Evolutionary conservation across 495 filamentous ascomycete genomes (phyloP), one percentile per base, ranked within the genome.

Genomic region (Aspergillus avenaceus): DNA sequence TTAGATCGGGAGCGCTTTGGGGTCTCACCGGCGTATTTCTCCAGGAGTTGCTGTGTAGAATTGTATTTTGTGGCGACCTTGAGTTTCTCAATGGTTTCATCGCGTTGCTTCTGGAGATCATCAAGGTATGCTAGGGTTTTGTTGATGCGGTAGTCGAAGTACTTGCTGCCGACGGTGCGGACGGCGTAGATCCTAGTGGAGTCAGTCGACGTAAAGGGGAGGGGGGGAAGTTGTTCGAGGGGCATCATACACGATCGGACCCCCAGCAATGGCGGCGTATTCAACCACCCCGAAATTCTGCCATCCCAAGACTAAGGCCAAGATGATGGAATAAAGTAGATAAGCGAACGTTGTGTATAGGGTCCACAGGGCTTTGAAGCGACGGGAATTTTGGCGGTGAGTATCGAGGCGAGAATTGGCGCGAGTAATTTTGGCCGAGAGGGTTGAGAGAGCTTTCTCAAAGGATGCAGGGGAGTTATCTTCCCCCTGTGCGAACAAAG

Each of bases 31-130:
- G 88, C 91, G 64, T 98, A 98, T 61, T 96, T 98, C 60, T 97
- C 87, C 2, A 98, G 80, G 43, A 98, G 69, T 59, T 96, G 83
- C 61, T 95, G 87, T 13, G 93, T 98, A 6, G 91, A 90, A 67
- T 96, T 86, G 71, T 95, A 98, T 62, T 88, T 95, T 27, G 93
- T 98, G 16, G 91, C 91, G 24, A 82, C 80, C 69, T 97, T 98
- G 41, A 98, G 82, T 69, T 90, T 91, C 61, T 95, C 87, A 54
- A 98, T 96, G 1, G 91, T 95, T 58, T 83, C 82, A 45, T 86
- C 80, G 38, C 91, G 83, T 67, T 96, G 86, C 47, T 80, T 76
- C 44, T 92, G 78, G 9, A 90, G 77, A 2, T 74, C 78, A 47
- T 96, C 84, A 21, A 96, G 76, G n/a, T 81, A 76, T 19, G 70